Conservation (phyloP, 2,329 filamentous ascomycete species). For the Colletotrichum higginsianum region DNA sequence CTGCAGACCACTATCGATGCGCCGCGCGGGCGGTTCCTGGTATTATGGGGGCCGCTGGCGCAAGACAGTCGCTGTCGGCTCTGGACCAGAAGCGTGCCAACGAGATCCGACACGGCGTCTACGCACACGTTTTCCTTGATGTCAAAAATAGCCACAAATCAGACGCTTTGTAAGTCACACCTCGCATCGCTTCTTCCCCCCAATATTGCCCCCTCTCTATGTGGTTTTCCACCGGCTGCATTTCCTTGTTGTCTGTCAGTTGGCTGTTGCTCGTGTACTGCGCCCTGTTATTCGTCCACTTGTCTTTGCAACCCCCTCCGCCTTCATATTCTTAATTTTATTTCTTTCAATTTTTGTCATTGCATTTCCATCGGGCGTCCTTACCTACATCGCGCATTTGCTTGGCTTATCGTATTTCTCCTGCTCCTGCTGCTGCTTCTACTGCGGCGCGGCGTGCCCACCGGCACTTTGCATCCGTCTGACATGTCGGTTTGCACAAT, state of each 20-base stretch:
- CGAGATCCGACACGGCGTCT: slow-evolving; percentile 40
- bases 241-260: slow-evolving; percentile 1
- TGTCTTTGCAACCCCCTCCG: neutral
- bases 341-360: neutral
- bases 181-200: slow-evolving; percentile 9
- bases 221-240: neutral
- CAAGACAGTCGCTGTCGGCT: slow-evolving; percentile 43
- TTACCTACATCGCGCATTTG: neutral
- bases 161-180: slow-evolving; percentile 45
- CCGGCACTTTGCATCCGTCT: neutral
- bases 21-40: slow-evolving; percentile 17
- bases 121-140: slow-evolving; percentile 40
- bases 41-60: slow-evolving; percentile 1
- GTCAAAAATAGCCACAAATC: slow-evolving; percentile 45
- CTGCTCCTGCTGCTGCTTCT: neutral
- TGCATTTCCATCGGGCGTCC: neutral
- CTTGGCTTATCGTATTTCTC: slow-evolving; percentile 14
- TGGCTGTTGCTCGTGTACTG: neutral
- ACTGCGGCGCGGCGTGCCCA: neutral
- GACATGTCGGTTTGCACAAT: neutral
- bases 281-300: neutral
- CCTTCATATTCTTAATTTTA: no score
- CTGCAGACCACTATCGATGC: slow-evolving; percentile 8
- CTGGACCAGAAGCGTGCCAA: slow-evolving; percentile 44
- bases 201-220: slow-evolving; percentile 10